Conservation (phyloP, 441 rosid genomes). For the Pelargonium citronellum region DNA sequence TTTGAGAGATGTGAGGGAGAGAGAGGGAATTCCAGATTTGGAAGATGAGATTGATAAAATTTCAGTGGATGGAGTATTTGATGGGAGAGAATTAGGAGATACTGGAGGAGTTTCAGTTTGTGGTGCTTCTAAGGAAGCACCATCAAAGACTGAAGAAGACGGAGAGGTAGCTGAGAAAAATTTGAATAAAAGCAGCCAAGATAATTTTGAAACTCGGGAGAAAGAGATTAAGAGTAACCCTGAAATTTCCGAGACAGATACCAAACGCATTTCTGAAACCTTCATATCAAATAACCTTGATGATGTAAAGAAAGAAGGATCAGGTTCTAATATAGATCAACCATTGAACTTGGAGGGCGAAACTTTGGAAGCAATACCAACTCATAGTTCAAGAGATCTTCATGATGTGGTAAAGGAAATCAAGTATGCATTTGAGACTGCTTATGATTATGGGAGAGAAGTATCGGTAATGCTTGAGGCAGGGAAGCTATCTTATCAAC, state of each 20-base stretch:
- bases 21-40: constrained; percentile 38
- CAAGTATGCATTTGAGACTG: constrained; percentile 21
- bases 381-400: constrained; percentile 18
- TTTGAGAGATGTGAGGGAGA: constrained; percentile 25
- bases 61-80: constrained; percentile 11
- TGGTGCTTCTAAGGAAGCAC: background rate
- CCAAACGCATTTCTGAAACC: background rate
- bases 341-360: constrained; percentile 1
- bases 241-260: background rate
- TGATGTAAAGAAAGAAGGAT: background rate
- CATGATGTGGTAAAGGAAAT: constrained; percentile 25
- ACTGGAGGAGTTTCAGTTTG: background rate
- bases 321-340: background rate
- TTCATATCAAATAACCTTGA: background rate
- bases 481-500: constrained; percentile 24
- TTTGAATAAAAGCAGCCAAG: background rate
- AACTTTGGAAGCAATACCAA: constrained; percentile 13
- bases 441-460: constrained; percentile 20
- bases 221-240: constrained; percentile 11
- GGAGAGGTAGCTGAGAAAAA: background rate
- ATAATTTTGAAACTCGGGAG: constrained; percentile 1
- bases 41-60: constrained; percentile 25
- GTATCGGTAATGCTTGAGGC: constrained; percentile 32
- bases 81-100: background rate
- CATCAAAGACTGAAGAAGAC: background rate